Conservation (phyloP, 2,329 filamentous ascomycete genomes). For the Sporothrix inflata region DNA sequence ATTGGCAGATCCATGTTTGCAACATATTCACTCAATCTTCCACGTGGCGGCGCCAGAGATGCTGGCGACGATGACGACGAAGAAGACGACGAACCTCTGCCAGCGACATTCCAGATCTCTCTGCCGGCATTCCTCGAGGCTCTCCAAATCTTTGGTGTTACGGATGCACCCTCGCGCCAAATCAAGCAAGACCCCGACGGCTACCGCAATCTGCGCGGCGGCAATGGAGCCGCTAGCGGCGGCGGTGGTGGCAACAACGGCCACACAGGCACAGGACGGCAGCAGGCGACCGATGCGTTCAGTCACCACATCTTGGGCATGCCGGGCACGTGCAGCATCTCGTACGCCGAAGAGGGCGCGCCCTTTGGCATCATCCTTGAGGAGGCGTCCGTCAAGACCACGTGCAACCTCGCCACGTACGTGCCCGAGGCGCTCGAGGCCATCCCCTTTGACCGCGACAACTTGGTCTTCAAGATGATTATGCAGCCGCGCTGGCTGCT, state of each 20-base stretch:
- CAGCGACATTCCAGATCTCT: constrained; percentile 78
- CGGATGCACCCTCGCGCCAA: constrained; percentile 64
- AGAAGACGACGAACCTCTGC: constrained; percentile 47
- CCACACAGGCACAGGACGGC: background rate
- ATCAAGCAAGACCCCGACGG: constrained; percentile 62
- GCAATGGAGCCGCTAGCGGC: constrained; percentile 44
- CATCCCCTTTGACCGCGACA: constrained; percentile 84
- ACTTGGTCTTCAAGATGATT: constrained; percentile 88
- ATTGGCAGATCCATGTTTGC: constrained; percentile 89
- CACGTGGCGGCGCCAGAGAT: constrained; percentile 24
- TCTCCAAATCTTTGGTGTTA: constrained; percentile 91
- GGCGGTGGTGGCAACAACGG: background rate
- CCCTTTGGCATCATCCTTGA: constrained; percentile 84
- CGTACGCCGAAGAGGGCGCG: constrained; percentile 73
- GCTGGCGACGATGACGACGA: constrained; percentile 41
- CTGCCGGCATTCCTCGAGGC: constrained; percentile 88
- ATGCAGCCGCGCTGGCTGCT: constrained; percentile 78
- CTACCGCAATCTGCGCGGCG: constrained; percentile 63
- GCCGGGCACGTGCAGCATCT: constrained; percentile 81
- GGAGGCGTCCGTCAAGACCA: constrained; percentile 84
- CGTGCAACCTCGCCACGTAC: constrained; percentile 88
- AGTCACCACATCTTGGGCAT: constrained; percentile 81
- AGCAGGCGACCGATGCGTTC: constrained; percentile 66
- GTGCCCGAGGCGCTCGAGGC: constrained; percentile 73
- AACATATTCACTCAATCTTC: constrained; percentile 71